A percentile compares a stretch with the other conserved stretches of the same genome.
Conservation (phyloP, 331 rosid species). For the Stylosanthes scabra region DNA sequence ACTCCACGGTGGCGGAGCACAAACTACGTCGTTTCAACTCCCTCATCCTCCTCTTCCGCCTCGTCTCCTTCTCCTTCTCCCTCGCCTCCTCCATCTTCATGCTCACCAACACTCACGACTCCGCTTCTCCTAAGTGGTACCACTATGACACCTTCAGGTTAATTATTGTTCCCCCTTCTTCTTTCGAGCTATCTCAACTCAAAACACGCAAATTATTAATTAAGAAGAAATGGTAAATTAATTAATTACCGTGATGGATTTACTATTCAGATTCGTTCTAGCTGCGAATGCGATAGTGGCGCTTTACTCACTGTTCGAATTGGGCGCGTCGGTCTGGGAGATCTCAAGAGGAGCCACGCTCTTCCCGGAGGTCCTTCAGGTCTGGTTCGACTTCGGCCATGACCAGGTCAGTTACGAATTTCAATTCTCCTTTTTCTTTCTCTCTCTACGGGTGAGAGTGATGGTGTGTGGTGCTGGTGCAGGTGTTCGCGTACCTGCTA, state of each 20-base stretch:
- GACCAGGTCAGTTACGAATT: conserved; percentile 72
- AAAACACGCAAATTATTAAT: background rate
- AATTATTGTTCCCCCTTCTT: conserved; percentile 5
- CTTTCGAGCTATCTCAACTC: background rate
- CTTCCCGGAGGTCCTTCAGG: conserved; percentile 85
- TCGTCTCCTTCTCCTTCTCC: conserved; percentile 79
- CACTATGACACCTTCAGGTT: conserved; percentile 92
- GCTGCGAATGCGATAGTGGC: conserved; percentile 92
- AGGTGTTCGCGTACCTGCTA: conserved; percentile 90
- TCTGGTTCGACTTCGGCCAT: conserved; percentile 98
- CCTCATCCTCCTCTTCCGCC: conserved; percentile 79
- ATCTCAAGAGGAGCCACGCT: conserved; percentile 81
- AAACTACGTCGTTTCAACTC: conserved; percentile 90
- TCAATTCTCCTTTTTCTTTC: background rate
- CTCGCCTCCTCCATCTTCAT: conserved; percentile 81
- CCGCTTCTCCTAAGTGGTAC: conserved; percentile 80
- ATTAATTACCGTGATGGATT: background rate
- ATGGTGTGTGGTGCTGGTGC: conserved; percentile 33
- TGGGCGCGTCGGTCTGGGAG: conserved; percentile 93
- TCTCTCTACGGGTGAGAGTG: background rate
- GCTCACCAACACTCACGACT: conserved; percentile 75
- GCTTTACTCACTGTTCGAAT: conserved; percentile 80
- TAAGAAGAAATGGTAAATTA: background rate
- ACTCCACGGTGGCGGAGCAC: conserved; percentile 85
- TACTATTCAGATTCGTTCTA: conserved; percentile 68